A percentile compares a stretch with the other conserved stretches of the same genome.
Evolutionary conservation across 2,329 filamentous ascomycete species (phyloP).

Genomic region (Pseudogymnoascus sp.): DNA sequence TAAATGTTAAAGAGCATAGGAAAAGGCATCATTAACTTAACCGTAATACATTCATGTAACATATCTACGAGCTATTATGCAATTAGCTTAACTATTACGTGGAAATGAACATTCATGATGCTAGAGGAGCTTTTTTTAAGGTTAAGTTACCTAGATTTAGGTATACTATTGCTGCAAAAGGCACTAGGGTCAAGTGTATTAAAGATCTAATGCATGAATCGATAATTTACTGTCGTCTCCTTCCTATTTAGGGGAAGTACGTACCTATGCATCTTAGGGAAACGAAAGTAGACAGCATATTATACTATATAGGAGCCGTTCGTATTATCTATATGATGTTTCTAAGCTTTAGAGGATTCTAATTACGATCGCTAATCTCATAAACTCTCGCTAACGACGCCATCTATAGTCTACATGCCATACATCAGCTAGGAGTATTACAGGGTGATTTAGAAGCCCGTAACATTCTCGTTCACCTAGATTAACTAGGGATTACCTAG

Average conservation of each 20-base stretch:
- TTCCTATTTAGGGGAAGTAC: conserved; percentile 27
- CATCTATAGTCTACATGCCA: background rate
- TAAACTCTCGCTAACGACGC: background rate
- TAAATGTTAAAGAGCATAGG: background rate
- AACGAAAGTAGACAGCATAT: background rate
- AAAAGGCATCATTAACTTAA: background rate
- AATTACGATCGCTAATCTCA: background rate
- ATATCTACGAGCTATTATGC: background rate
- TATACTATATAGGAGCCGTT: background rate
- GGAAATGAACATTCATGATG: conserved; percentile 18
- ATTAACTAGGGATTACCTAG: background rate
- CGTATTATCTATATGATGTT: background rate
- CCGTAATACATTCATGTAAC: background rate
- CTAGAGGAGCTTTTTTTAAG: conserved; percentile 34
- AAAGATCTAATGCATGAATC: conserved; percentile 31
- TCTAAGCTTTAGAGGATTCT: background rate
- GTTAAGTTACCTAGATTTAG: conserved; percentile 33
- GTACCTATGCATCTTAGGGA: conserved; percentile 33
- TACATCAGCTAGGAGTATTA: background rate
- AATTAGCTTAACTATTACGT: background rate
- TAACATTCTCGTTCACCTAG: background rate
- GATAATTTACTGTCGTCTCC: conserved; percentile 29
- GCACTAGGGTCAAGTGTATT: conserved; percentile 28
- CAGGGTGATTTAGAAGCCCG: background rate
- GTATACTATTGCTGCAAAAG: conserved; percentile 38